phyloP scores from a whole-genome alignment of 345 rosid species.

The Jatropha curcas region DNA sequence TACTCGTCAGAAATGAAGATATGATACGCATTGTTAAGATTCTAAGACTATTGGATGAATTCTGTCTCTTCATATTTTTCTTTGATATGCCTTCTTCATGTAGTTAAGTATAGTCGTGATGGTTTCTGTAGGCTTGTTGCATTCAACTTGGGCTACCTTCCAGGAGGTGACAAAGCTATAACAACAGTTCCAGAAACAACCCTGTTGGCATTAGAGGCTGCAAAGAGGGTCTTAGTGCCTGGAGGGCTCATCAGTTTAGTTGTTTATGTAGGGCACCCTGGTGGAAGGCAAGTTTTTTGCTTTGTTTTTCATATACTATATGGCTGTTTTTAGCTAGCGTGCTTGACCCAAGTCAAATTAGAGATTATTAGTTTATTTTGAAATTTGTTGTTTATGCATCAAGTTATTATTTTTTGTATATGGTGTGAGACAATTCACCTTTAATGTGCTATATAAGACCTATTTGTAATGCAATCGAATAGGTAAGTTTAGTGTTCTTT shows the following conservation, averaged over 20 bases:
- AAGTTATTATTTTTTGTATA: neutral
- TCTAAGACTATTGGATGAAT: neutral
- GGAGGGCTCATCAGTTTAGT: conserved; percentile 84
- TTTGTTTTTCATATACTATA: neutral
- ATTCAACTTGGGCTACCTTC: conserved; percentile 94
- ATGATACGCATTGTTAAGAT: neutral
- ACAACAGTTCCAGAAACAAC: conserved; percentile 68
- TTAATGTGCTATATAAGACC: neutral
- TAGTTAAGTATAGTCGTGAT: too few species aligned
- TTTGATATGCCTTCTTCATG: neutral
- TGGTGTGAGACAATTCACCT: neutral
- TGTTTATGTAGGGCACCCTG: conserved; percentile 81
- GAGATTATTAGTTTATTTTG: neutral
- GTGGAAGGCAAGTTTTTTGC: conserved; percentile 61
- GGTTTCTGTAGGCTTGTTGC: conserved; percentile 63
- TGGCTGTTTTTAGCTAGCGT: neutral
- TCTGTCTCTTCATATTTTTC: neutral
- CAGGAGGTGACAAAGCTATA: conserved; percentile 72
- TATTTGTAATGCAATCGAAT: too few species aligned
- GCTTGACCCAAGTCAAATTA: neutral
- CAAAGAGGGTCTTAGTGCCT: conserved; percentile 53
- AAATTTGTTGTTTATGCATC: neutral
- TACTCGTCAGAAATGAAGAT: neutral
- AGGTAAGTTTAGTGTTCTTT: too few species aligned
- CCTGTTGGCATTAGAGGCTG: conserved; percentile 57